Evolutionary conservation across 345 rosid genomes (phyloP), one percentile per base, ranked within the genome.

Genomic region (Euphorbia pulcherrima): DNA sequence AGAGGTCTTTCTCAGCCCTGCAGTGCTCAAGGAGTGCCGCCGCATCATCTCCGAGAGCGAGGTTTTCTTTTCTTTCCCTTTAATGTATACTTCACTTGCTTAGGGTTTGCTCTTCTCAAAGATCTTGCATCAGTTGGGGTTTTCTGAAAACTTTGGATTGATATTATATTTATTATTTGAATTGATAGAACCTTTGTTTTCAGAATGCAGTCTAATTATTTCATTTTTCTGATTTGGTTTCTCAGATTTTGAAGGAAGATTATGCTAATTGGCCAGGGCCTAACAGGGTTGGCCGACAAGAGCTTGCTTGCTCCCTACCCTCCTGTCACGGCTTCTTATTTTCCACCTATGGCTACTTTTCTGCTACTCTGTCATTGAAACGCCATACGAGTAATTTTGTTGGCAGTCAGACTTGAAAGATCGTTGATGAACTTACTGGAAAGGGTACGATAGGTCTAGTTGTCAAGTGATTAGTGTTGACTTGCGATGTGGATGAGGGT

Each of bases 231-330:
- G 21, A 23, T 24, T 48, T 39, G 26, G 63, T 62, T 77, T 44
- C 8, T 29, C 70, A 94, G 99, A 91, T 94, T 26, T 83, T 94
- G 97, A 92, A 90, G 90, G 99, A 94, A 88, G 97, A 94, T 77
- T 97, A 94, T 78, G 84, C 77, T 68, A 92, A 88, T 69, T 94
- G 99, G 99, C 99, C 99, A 6, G 97, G 90, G 71, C 99, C 99
- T 51, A 97, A 94, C 75, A 90, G 97, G 52, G 87, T 94, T 53
- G 99, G 99, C 20, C 71, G 89, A 73, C 99, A 94, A 76, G 99
- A 94, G 85, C 91, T 94, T 58, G 99, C n/a, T n/a, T n/a, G n/a
- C n/a, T n/a, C n/a, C n/a, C n/a, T n/a, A n/a, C n/a, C n/a, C n/a
- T n/a, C n/a, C n/a, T n/a, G n/a, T n/a, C n/a, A n/a, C n/a, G n/a